Conservation (phyloP, 1,284 basidiomycete species). For the Pseudozyma sp. region DNA sequence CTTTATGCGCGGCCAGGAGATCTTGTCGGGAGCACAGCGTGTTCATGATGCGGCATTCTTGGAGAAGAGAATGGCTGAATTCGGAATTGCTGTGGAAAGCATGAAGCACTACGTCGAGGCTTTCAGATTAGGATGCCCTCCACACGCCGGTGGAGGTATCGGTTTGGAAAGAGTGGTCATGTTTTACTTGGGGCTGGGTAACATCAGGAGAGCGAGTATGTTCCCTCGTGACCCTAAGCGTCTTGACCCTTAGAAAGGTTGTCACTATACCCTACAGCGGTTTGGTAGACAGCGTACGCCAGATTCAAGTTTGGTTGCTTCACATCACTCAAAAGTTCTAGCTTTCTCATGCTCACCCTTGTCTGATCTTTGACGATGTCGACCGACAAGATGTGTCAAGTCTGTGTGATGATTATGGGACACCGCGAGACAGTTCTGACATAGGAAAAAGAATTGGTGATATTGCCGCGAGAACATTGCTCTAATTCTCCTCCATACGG, state of each 20-base stretch:
- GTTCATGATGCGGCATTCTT: constrained; percentile 90
- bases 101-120: constrained; percentile 94
- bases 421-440: neutral
- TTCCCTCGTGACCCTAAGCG: constrained; percentile 79
- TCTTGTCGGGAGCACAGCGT: constrained; percentile 95
- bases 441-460: neutral
- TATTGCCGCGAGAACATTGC: neutral
- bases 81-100: constrained; percentile 81
- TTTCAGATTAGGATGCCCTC: constrained; percentile 92
- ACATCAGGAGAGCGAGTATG: constrained; percentile 90
- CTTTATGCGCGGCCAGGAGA: constrained; percentile 99
- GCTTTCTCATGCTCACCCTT: neutral
- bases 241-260: constrained; percentile 58
- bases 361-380: neutral
- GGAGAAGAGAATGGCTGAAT: constrained; percentile 81
- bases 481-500: constrained; percentile 52
- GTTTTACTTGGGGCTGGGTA: constrained; percentile 79
- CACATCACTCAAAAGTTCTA: neutral
- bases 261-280: too few species aligned
- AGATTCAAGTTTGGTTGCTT: neutral
- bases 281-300: too few species aligned
- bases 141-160: constrained; percentile 76
- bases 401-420: too few species aligned
- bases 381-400: too few species aligned
- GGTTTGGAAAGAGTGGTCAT: constrained; percentile 92